Base-by-base conservation (phyloP, 306 rosid genomes). In the Arachis stenosperma region DNA sequence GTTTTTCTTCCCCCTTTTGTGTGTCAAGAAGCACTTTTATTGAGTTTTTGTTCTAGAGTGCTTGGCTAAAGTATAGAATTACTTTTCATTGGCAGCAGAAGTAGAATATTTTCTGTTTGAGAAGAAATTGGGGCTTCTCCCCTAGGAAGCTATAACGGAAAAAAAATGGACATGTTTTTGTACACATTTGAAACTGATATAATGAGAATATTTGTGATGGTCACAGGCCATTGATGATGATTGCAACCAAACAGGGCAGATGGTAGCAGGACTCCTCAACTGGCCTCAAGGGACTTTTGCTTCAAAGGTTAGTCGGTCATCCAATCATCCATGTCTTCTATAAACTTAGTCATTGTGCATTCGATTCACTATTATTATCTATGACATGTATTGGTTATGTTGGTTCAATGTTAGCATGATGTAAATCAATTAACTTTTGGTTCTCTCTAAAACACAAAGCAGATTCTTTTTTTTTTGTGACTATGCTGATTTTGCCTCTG, bases 231-330 rank as follows among this genome's bases (percentile, higher is more conserved):
- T 91, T 67, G 98, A 95, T 75, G 99, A 95, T 79, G 99, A 90
- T 82, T 95, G 99, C 89, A 91, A 95, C 83, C 98, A 95, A 80
- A 92, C 96, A 6, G 99, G 99, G 69, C 96, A 95, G 84, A 95
- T 95, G 97, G 63, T 88, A 5, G 98, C 97, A 44, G 99, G 98
- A 69, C 93, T 91, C 39, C 87, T 95, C 75, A 89, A 90, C 83
- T 95, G 98, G 99, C 95, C 98, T 67, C 98, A 88, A 62, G 99
- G 92, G 64, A 95, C 99, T 62, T 95, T 91, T 88, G 97, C 98
- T 76, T 95, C 98, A 4, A 95, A 88, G 96, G 99, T 95, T 67
- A 63, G 88, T 78, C 44, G 42, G 68, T 53, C 42, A 50, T 60
- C 7, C 41, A 33, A 71, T 53, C 42, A 50, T 60, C 7, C 41